These are phyloP conservation scores for Beauveria sp. DNA, from an alignment of 2,329 filamentous ascomycete genomes.

Conservation along the genomic window DNA sequence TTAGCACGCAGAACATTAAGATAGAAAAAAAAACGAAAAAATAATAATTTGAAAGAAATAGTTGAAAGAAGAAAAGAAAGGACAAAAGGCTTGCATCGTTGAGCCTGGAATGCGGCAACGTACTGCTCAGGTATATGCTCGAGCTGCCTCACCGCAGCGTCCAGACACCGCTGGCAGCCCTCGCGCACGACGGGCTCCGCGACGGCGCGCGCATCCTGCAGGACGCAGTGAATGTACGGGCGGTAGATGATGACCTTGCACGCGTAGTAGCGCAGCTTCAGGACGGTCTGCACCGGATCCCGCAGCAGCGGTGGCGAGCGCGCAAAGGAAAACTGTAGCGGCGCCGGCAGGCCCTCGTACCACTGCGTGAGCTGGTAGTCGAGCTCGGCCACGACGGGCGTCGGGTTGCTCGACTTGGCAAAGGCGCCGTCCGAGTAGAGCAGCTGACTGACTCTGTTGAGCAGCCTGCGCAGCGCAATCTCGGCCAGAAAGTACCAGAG, in stretches of 20 bases:
- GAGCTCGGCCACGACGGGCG: slow-evolving; percentile 70
- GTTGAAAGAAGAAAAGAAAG: not conserved
- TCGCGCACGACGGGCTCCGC: slow-evolving; percentile 66
- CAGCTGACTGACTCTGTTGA: slow-evolving; percentile 72
- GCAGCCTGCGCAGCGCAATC: slow-evolving; percentile 67
- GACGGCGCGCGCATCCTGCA: slow-evolving; percentile 68
- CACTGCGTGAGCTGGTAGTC: slow-evolving; percentile 79
- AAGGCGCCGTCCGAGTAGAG: slow-evolving; percentile 70
- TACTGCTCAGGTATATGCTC: slow-evolving; percentile 73
- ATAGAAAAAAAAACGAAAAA: not conserved
- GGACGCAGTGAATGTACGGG: slow-evolving; percentile 71
- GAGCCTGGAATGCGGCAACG: slow-evolving; percentile 25
- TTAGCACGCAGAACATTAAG: not conserved
- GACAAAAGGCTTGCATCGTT: not conserved
- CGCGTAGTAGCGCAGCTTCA: slow-evolving; percentile 73
- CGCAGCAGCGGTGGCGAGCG: slow-evolving; percentile 51
- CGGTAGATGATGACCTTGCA: slow-evolving; percentile 82
- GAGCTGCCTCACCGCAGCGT: slow-evolving; percentile 70
- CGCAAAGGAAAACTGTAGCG: slow-evolving; percentile 71
- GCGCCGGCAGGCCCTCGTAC: slow-evolving; percentile 67
- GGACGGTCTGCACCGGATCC: slow-evolving; percentile 71
- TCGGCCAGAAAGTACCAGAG: slow-evolving; percentile 83
- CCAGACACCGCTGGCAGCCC: slow-evolving; percentile 73
- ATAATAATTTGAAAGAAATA: not conserved
- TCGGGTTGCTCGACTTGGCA: slow-evolving; percentile 63